Evolutionary conservation across 208 protist species (phyloP), one percentile per base, ranked within the genome.

Genomic region (Leishmania arabica): DNA sequence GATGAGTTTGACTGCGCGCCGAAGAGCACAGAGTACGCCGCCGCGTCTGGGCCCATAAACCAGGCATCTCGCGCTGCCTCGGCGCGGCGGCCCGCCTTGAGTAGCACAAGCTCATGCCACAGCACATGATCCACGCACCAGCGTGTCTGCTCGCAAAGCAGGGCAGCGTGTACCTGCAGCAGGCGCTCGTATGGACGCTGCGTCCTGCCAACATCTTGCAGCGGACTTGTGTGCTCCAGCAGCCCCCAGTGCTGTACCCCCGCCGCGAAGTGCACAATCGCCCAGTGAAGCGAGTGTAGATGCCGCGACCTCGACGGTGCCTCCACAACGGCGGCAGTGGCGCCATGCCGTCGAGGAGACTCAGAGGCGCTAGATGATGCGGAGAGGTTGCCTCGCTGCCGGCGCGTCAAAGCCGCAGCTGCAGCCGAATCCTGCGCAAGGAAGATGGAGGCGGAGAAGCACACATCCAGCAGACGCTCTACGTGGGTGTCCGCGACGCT

Each of bases 191-290:
- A 94, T 5, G 86, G 79, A 24, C 54, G 68, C 19, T 77, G 75
- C 17, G 81, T 90, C 37, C 72, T 69, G 19, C 45, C 82, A 17
- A 76, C 78, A 86, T 40, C 79, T 62, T 84, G 80, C 65, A 95
- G 80, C 0, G 82, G 72, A 6, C 84, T 81, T 8, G 79, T 88
- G 84, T 95, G 91, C 45, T 89, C 78, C 42, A 90, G 70, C 73
- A 97, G 84, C 34, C 89, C 90, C 92, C 93, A 97, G 49, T 74
- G 65, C 42, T 65, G 80, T 66, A 94, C 88, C 64, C 86, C 93
- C 0, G 85, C 85, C 0, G 77, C 84, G 78, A 90, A 97, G 79
- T 97, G 93, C 56, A 92, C 85, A 3, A 91, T 73, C 27, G 90
- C 89, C 85, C 90, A 95, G 64, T 93, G 89, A 2, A 97, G 78